Evolutionary conservation across 164 flowering plant species (phyloP).

Genomic region (Malania oleifera): DNA sequence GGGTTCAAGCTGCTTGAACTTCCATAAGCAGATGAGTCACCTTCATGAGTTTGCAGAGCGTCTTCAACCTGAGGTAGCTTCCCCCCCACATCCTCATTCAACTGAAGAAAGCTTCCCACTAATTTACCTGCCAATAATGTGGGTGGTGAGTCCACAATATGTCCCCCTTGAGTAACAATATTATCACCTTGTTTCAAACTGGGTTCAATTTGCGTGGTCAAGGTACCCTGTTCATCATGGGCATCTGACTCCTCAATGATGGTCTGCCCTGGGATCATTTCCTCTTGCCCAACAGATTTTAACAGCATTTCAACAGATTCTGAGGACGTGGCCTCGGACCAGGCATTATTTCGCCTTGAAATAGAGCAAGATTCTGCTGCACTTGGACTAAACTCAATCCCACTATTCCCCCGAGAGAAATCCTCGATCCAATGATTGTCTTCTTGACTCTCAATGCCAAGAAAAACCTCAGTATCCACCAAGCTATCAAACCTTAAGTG

Average conservation of each 20-base stretch:
- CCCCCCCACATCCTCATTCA: slow-evolving; percentile 16
- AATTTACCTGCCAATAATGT: slow-evolving; percentile 24
- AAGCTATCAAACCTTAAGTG: slow-evolving; percentile 78
- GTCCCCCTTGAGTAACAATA: slow-evolving; percentile 19
- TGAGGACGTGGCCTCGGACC: slow-evolving; percentile 97
- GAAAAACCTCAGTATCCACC: slow-evolving; percentile 84
- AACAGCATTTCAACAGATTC: slow-evolving; percentile 97
- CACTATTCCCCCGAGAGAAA: slow-evolving; percentile 63
- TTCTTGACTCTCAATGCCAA: slow-evolving; percentile 79
- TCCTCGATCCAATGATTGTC: slow-evolving; percentile 90
- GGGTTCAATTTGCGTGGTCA: slow-evolving; percentile 43
- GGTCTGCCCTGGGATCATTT: slow-evolving; percentile 42
- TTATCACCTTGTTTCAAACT: slow-evolving; percentile 27
- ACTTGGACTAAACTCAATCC: slow-evolving; percentile 64
- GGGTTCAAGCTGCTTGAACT: slow-evolving; percentile 17
- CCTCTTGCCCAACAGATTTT: slow-evolving; percentile 95
- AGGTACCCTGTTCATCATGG: slow-evolving; percentile 33
- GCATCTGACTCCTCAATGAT: slow-evolving; percentile 42
- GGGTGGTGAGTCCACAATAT: slow-evolving; percentile 23
- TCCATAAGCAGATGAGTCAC: slow-evolving; percentile 22
- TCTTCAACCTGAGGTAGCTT: slow-evolving; percentile 17
- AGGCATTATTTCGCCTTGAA: slow-evolving; percentile 76
- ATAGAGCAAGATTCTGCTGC: slow-evolving; percentile 77
- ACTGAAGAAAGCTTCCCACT: slow-evolving; percentile 18
- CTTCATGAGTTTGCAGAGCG: slow-evolving; percentile 15